phyloP scores from a whole-genome alignment of 2,329 filamentous ascomycete genomes.

The Fusarium chaquense region DNA sequence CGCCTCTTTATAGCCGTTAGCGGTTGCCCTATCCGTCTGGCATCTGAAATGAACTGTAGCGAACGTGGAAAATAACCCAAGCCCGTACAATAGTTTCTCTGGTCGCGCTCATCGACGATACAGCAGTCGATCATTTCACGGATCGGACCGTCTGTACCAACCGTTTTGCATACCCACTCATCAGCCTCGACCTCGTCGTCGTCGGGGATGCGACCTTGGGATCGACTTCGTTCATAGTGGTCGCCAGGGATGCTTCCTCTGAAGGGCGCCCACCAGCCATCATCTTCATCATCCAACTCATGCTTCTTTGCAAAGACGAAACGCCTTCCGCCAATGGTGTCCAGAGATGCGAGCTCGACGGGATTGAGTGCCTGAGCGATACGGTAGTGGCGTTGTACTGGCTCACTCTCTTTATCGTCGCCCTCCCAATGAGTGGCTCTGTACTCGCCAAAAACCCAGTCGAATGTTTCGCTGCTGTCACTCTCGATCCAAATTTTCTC shows the following conservation, averaged over 20 bases:
- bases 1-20: background rate
- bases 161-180: background rate
- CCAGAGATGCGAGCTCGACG: background rate
- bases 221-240: background rate
- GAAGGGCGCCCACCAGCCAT: background rate
- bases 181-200: background rate
- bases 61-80: background rate
- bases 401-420: background rate
- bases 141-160: background rate
- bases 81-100: background rate
- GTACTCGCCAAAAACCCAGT: background rate
- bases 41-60: background rate
- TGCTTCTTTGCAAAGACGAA: background rate
- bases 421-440: background rate
- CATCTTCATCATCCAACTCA: background rate
- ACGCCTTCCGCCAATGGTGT: background rate
- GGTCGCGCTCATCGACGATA: background rate
- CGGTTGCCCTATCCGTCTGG: background rate
- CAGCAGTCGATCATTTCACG: background rate
- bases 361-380: background rate
- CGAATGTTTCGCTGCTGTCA: background rate
- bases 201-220: background rate
- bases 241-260: background rate
- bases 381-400: background rate
- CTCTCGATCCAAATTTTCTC: background rate